These are phyloP conservation scores for Ustulina deusta DNA, from an alignment of 2,329 filamentous ascomycete genomes.

Conservation along the genomic window DNA sequence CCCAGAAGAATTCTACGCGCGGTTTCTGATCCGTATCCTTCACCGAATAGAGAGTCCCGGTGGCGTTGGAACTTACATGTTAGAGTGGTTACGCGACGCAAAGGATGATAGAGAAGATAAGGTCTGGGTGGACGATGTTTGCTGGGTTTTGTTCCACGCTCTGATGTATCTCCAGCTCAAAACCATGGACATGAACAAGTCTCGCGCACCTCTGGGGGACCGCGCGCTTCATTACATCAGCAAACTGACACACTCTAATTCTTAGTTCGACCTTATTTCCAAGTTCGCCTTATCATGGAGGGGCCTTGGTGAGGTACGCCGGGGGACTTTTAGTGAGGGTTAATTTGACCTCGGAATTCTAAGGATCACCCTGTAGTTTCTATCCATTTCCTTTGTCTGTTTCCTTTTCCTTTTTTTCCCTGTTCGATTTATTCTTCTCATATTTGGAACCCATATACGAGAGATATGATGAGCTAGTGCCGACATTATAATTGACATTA, in stretches of 20 bases:
- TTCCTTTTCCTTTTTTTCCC: neutral
- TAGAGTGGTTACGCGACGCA: constrained; percentile 42
- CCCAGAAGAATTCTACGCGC: constrained; percentile 43
- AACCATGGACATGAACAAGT: constrained; percentile 37
- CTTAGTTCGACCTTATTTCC: neutral
- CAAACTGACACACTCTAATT: neutral
- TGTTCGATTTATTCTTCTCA: no score
- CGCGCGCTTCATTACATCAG: constrained; percentile 11
- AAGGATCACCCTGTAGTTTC: neutral
- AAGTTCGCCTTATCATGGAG: neutral
- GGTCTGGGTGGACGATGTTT: constrained; percentile 26
- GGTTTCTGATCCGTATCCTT: constrained; percentile 39
- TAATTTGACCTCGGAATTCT: neutral
- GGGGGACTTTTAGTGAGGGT: neutral
- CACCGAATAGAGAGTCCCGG: neutral
- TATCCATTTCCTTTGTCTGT: no score
- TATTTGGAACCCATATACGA: no score
- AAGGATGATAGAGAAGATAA: constrained; percentile 6
- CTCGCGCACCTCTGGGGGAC: constrained; percentile 11
- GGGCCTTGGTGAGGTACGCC: neutral
- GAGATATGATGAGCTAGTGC: no score
- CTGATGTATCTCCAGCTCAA: constrained; percentile 47
- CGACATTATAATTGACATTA: no score
- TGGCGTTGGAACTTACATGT: constrained; percentile 10
- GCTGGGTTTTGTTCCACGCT: constrained; percentile 45